Percentiles rank a stretch among this genome's conserved stretches.
These are phyloP conservation scores for Wallacemonas sp. DNA, from an alignment of 208 protist species.

Conservation along the genomic window DNA sequence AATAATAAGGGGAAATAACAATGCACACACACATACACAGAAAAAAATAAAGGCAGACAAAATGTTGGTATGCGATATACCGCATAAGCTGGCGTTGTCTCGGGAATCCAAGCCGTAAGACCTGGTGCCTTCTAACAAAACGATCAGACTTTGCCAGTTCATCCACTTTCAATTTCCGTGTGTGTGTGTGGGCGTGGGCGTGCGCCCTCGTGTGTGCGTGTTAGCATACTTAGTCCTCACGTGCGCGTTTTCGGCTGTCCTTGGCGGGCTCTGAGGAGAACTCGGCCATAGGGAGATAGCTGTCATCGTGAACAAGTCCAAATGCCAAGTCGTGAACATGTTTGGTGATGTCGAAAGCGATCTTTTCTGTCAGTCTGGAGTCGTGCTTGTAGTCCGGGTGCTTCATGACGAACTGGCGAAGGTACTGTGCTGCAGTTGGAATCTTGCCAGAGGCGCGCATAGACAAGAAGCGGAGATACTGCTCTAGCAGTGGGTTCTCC, in stretches of 20 bases:
- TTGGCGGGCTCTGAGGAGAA: slow-evolving; percentile 17
- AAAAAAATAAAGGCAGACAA: too few relatives aligned
- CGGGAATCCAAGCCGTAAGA: too few relatives aligned
- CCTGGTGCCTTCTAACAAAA: too few relatives aligned
- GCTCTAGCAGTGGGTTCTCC: slow-evolving; percentile 51
- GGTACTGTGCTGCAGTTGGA: slow-evolving; percentile 92
- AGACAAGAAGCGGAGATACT: slow-evolving; percentile 92
- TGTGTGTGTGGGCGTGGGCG: not conserved
- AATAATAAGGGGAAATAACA: too few relatives aligned
- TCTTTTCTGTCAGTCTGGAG: slow-evolving; percentile 90
- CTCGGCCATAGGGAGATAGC: slow-evolving; percentile 54
- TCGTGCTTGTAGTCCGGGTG: slow-evolving; percentile 96
- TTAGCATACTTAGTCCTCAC: slow-evolving; percentile 17
- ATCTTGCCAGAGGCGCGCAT: slow-evolving; percentile 94
- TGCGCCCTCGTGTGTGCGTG: not conserved
- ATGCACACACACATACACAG: too few relatives aligned
- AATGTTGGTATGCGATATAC: too few relatives aligned
- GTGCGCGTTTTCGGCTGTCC: slow-evolving; percentile 26
- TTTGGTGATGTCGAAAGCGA: slow-evolving; percentile 87
- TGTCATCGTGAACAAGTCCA: slow-evolving; percentile 37
- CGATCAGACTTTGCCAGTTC: not conserved
- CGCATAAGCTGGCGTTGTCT: too few relatives aligned
- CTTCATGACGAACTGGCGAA: slow-evolving; percentile 91
- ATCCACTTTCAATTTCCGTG: too few relatives aligned
- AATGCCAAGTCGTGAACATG: slow-evolving; percentile 68